phyloP scores from a whole-genome alignment of 2,329 filamentous ascomycete genomes.

The Phyllosticta ampelicida region DNA sequence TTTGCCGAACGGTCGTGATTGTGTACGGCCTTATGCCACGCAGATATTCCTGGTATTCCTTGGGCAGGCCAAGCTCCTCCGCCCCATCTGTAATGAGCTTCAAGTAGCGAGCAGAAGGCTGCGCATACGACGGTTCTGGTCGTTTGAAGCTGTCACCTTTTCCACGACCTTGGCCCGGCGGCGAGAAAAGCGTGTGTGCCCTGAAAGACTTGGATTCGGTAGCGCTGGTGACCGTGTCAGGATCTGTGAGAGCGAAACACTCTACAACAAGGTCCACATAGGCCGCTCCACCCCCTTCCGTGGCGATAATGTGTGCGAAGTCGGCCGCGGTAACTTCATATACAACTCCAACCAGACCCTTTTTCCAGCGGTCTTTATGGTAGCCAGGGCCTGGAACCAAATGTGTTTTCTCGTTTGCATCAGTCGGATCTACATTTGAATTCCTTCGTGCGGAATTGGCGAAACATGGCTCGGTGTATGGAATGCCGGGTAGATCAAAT shows the following conservation, averaged over 20 bases:
- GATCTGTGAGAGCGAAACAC: constrained; percentile 58
- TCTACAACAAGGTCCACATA: constrained; percentile 76
- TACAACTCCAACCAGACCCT: constrained; percentile 81
- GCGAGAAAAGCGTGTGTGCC: constrained; percentile 75
- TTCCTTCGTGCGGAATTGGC: constrained; percentile 63
- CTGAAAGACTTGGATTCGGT: constrained; percentile 55
- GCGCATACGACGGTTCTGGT: constrained; percentile 60
- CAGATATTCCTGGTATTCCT: constrained; percentile 67
- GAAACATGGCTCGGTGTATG: constrained; percentile 86
- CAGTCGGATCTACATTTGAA: constrained; percentile 17
- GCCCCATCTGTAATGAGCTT: constrained; percentile 71
- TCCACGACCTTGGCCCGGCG: constrained; percentile 24
- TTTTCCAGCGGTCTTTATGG: constrained; percentile 57
- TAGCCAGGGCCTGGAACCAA: constrained; percentile 22
- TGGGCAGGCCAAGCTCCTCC: constrained; percentile 65
- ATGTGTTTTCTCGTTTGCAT: constrained; percentile 18
- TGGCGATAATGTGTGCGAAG: constrained; percentile 76
- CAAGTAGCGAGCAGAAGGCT: constrained; percentile 75
- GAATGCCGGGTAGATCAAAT: constrained; percentile 76
- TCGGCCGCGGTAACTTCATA: constrained; percentile 84
- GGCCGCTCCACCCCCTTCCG: constrained; percentile 76
- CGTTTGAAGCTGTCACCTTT: constrained; percentile 40
- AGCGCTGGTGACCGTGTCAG: constrained; percentile 52
- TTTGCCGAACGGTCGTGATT: constrained; percentile 56
- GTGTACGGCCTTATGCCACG: constrained; percentile 58